phyloP scores from a whole-genome alignment of 495 filamentous ascomycete genomes.

The Tuber brumale region DNA sequence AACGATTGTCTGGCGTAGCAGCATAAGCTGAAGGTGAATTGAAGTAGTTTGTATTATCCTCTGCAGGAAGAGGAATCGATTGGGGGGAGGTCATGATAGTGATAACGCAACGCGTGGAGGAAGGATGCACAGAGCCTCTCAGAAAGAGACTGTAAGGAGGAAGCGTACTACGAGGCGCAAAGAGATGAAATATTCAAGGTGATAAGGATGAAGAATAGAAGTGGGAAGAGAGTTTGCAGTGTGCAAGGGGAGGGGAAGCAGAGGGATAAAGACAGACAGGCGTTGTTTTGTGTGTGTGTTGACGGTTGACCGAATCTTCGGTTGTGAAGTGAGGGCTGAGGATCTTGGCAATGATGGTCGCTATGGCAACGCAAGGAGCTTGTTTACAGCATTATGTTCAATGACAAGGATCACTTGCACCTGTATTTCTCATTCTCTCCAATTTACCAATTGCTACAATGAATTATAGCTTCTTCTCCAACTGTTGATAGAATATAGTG shows the following conservation, averaged over 20 bases:
- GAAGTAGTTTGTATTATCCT: slow-evolving; percentile 36
- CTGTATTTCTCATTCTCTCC: background rate
- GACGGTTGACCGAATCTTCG: slow-evolving; percentile 13
- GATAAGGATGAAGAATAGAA: slow-evolving; percentile 22
- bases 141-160: background rate
- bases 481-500: background rate
- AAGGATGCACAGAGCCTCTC: background rate
- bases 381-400: background rate
- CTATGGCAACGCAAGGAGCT: slow-evolving; percentile 31
- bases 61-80: slow-evolving; percentile 31
- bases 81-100: slow-evolving; percentile 25
- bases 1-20: slow-evolving; percentile 25
- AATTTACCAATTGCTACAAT: background rate
- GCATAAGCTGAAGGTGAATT: slow-evolving; percentile 24
- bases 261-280: slow-evolving; percentile 21
- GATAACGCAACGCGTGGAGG: background rate
- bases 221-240: slow-evolving; percentile 15
- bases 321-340: background rate
- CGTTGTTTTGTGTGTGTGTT: slow-evolving; percentile 34
- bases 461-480: background rate
- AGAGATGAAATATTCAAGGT: slow-evolving; percentile 14
- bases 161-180: slow-evolving; percentile 21
- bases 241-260: slow-evolving; percentile 24
- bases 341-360: slow-evolving; percentile 12
- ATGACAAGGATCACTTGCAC: background rate